Base-by-base conservation (phyloP, 768 basidiomycete genomes). In the Heimioporus sp. region DNA sequence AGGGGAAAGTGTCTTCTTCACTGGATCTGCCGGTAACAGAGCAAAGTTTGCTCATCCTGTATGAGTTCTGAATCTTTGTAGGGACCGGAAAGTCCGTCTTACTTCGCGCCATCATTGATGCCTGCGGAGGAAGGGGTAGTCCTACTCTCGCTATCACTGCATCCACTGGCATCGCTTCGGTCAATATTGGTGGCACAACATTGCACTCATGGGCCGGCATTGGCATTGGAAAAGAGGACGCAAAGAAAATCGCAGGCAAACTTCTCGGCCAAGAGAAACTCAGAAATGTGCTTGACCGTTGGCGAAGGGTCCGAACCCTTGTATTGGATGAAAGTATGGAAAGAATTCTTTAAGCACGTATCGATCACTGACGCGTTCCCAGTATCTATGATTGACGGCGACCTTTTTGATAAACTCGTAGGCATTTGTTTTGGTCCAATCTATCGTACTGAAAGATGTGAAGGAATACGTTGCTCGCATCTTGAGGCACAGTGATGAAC, bases 341-440 rank as follows among this genome's bases (percentile, higher is more conserved):
- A 7, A 67, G 40, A 40, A 13, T 35, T 41, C 46, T 41, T 34
- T 13, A 16, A 12, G 28, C 12, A 16, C 21, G 28, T 11, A 46
- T 43, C 37, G 3, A 20, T 38, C 30, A 24, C 42, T 52, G 15
- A 51, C 6, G 42, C 58, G 38, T 31, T 12, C 43, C 11, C 48
- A 94, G 91, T 95, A 46, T 94, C 92, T 1, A 94, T 96, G 92
- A 80, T 96, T 20, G 90, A 92, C 56, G 91, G 86, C 5, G 60
- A 60, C 10, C 68, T 91, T 3, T 92, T 93, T 56, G 90, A 95
- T 66, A 93, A 90, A 63, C 78, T 95, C 51, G 88, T 86, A 71
- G 55, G 59, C 42, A 32, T 38, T 28, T 7, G 24, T 20, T 24
- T 4, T 71, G 31, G 73, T 35, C 69, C 69, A 24, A 70, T 72